Evolutionary conservation across 1,284 basidiomycete species (phyloP).

Genomic region (Boletus semigastroideus): DNA sequence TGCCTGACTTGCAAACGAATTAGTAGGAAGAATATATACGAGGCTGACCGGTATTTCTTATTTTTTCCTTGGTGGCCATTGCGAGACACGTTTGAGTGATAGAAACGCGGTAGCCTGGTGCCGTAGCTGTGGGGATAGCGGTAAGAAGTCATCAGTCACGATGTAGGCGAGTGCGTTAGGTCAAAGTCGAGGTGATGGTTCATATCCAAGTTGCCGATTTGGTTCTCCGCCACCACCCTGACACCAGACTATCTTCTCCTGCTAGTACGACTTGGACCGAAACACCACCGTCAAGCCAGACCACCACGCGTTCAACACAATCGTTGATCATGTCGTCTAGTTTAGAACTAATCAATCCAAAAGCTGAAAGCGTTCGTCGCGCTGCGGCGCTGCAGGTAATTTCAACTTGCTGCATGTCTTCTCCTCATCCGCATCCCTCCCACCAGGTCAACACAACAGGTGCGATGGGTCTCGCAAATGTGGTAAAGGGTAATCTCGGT

Average conservation of each 20-base stretch:
- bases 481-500: slow-evolving; percentile 98
- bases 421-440: slow-evolving; percentile 22
- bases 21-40: slow-evolving; percentile 30
- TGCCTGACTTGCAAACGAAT: slow-evolving; percentile 2
- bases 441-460: slow-evolving; percentile 84
- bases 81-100: slow-evolving; percentile 29
- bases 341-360: slow-evolving; percentile 93
- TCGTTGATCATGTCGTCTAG: slow-evolving; percentile 65
- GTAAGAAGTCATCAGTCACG: slow-evolving; percentile 21
- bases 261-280: slow-evolving; percentile 3
- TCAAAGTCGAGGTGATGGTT: slow-evolving; percentile 32
- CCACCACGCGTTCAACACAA: slow-evolving; percentile 23
- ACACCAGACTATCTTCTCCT: slow-evolving; percentile 3
- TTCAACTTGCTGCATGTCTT: slow-evolving; percentile 20
- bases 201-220: slow-evolving; percentile 33
- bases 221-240: slow-evolving; percentile 27
- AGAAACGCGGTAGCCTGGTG: slow-evolving; percentile 37
- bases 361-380: slow-evolving; percentile 92
- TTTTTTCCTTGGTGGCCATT: slow-evolving; percentile 18
- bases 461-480: slow-evolving; percentile 95
- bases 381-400: slow-evolving; percentile 91
- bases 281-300: slow-evolving; percentile 21
- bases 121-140: slow-evolving; percentile 34
- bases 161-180: slow-evolving; percentile 29
- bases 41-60: slow-evolving; percentile 19